Evolutionary conservation across 192 early-diverging fungal species (phyloP), one percentile per base, ranked within the genome.

Genomic region (Coemansia sp.): DNA sequence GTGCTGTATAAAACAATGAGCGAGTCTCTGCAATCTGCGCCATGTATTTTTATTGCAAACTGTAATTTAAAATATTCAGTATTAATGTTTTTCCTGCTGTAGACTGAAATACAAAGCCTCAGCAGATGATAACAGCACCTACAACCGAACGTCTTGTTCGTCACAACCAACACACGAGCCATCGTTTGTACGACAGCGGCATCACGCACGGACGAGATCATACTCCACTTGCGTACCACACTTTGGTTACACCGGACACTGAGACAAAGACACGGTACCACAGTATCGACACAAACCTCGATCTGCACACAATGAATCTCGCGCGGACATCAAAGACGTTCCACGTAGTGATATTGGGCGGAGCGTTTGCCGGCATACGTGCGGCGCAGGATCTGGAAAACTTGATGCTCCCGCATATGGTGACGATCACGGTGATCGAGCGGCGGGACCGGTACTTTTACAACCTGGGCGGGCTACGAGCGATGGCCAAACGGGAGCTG

Each of bases 361-460:
- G 77, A 3, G 71, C 82, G 10, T 83, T 83, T 62, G 82, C 75
- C 7, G 82, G 82, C 3, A 77, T 83, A 11, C 72, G 69, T 3
- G 76, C 82, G 14, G 82, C 82, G 8, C 72, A 83, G 58, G 82
- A 83, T 23, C 76, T 83, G 3, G 82, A 83, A 70, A 21, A 61
- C 17, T 52, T 72, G 9, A 8, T 72, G 22, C 62, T 65, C 26
- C 67, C 75, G 7, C 59, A 64, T 41, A 61, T 68, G 50, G 69
- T 75, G 22, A 75, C 70, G 8, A 83, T 83, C 47, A 83, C 82
- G 23, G 82, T 83, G 10, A 58, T 83, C 29, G 82, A 83, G 53
- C 70, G 64, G 63, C 82, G 82, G 53, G 82, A 83, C 61, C 67
- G 64, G 58, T 83, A 77, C 50, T 83, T 79, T 61, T 77, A 83